A percentile compares a stretch with the other conserved stretches of the same genome.
These are phyloP conservation scores for Collariella sp. DNA, from an alignment of 495 filamentous ascomycete genomes.

Conservation along the genomic window DNA sequence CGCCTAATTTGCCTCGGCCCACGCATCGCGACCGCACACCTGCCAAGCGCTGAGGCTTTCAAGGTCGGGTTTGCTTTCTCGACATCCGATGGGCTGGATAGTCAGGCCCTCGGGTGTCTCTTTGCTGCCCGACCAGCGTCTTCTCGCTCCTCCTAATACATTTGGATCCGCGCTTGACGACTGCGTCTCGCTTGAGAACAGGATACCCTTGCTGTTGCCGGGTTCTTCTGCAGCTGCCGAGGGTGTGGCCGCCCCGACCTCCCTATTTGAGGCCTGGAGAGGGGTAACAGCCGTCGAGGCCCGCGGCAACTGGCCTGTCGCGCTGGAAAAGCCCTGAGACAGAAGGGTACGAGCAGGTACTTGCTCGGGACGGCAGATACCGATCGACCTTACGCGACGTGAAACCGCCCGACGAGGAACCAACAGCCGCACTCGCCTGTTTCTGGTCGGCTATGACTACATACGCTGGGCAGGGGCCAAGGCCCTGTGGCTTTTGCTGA, in stretches of 20 bases:
- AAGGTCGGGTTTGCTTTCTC: neutral
- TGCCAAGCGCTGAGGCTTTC: neutral
- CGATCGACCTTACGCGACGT: constrained; percentile 4
- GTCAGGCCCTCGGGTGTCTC: constrained; percentile 5
- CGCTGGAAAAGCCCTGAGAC: constrained; percentile 4
- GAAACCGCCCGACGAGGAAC: neutral
- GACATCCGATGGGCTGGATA: constrained; percentile 9
- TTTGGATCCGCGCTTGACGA: constrained; percentile 13
- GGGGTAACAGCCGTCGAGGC: neutral
- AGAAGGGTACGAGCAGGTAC: constrained; percentile 20
- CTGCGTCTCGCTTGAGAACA: neutral
- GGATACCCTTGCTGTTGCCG: constrained; percentile 12
- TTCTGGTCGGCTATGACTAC: neutral
- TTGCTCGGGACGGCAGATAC: constrained; percentile 15
- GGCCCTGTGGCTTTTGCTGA: neutral
- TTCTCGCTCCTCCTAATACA: neutral
- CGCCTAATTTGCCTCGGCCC: neutral
- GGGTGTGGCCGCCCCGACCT: constrained; percentile 12
- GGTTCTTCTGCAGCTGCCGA: constrained; percentile 8
- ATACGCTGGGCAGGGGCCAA: neutral
- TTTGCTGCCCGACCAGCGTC: constrained; percentile 19
- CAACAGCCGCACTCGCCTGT: neutral
- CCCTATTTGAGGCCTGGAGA: constrained; percentile 13
- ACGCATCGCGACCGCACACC: neutral
- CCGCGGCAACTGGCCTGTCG: constrained; percentile 1